These are phyloP conservation scores for Ligustrum vulgare DNA, from an alignment of 257 asterid genomes.

Conservation along the genomic window DNA sequence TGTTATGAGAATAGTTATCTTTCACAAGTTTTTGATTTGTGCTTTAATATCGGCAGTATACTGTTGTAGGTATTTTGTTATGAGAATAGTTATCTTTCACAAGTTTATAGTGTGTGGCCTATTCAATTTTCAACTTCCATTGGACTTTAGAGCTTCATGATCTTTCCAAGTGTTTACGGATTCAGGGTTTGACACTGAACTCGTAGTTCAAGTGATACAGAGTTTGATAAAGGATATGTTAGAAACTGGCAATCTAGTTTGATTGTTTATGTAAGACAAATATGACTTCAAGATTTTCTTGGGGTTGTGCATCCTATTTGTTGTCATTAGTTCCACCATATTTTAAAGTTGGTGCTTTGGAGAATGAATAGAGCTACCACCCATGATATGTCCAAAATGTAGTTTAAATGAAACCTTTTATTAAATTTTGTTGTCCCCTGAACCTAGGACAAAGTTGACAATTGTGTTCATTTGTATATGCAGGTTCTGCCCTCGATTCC, in stretches of 20 bases:
- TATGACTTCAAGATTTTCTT: background rate
- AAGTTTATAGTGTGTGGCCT: background rate
- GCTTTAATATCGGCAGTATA: background rate
- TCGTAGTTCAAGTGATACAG: background rate
- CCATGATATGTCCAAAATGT: background rate
- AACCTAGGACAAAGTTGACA: background rate
- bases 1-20: too few species aligned
- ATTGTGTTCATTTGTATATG: constrained; percentile 8
- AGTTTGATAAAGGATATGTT: background rate
- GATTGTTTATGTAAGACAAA: background rate
- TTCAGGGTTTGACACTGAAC: background rate
- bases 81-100: background rate
- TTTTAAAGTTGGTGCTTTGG: too few species aligned
- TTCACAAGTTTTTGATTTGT: too few species aligned
- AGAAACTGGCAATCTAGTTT: background rate
- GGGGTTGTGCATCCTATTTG: background rate
- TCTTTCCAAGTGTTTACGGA: background rate
- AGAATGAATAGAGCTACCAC: background rate
- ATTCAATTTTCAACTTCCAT: background rate
- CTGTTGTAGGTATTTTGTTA: background rate
- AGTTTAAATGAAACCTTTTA: background rate
- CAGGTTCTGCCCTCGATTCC: constrained; percentile 95
- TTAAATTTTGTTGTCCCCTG: background rate
- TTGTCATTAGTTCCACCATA: background rate
- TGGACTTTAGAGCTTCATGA: background rate